phyloP scores from a whole-genome alignment of 2,329 filamentous ascomycete genomes.

The Ophiostoma australiae region DNA sequence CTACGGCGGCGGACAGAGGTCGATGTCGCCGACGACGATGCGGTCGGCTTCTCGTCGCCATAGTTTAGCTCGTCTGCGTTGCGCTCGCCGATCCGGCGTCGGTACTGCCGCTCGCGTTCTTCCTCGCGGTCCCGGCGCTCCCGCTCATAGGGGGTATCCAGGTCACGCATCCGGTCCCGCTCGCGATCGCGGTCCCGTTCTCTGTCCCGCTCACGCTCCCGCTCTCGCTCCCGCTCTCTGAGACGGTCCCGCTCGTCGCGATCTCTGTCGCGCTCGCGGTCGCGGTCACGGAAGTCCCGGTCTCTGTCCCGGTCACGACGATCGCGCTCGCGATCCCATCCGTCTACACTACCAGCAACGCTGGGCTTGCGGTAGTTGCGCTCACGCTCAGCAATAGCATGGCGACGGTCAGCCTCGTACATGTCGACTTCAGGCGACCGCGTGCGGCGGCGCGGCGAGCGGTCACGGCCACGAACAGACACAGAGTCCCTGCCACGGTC shows the following conservation, averaged over 20 bases:
- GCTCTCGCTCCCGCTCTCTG: slow-evolving; percentile 41
- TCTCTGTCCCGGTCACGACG: slow-evolving; percentile 34
- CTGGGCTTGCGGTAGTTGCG: slow-evolving; percentile 81
- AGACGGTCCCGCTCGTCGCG: slow-evolving; percentile 42
- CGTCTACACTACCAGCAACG: slow-evolving; percentile 55
- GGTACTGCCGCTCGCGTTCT: slow-evolving; percentile 82
- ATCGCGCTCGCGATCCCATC: slow-evolving; percentile 33
- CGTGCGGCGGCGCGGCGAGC: slow-evolving; percentile 29
- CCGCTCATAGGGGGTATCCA: slow-evolving; percentile 56
- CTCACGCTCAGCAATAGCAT: slow-evolving; percentile 89
- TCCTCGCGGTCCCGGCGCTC: slow-evolving; percentile 61
- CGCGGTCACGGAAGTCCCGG: slow-evolving; percentile 36
- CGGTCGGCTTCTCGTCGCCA: slow-evolving; percentile 62
- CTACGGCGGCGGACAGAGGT: slow-evolving; percentile 62
- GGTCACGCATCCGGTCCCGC: slow-evolving; percentile 61
- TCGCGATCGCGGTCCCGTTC: slow-evolving; percentile 51
- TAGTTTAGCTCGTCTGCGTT: slow-evolving; percentile 82
- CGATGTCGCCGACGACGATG: neutral
- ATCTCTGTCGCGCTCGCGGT: slow-evolving; percentile 35
- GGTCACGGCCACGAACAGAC: slow-evolving; percentile 43
- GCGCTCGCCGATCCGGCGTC: slow-evolving; percentile 67
- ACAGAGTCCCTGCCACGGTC: slow-evolving; percentile 27
- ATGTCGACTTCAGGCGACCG: slow-evolving; percentile 87
- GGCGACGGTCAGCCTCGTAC: slow-evolving; percentile 91
- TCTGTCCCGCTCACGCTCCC: slow-evolving; percentile 40